phyloP scores from a whole-genome alignment of 148 eudicot species.

The Rhododendron williamsianum region DNA sequence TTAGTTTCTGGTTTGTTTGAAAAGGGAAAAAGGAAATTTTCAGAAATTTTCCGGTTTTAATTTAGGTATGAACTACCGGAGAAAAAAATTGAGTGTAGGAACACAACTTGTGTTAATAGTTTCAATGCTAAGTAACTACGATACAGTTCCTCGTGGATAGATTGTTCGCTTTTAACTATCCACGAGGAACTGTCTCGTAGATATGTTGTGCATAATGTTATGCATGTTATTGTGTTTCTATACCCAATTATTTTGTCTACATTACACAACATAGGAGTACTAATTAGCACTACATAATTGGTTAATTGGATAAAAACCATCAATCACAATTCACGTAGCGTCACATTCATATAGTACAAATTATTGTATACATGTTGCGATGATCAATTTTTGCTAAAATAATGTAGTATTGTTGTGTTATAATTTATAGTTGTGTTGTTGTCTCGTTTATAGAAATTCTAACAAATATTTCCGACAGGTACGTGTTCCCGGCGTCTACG shows the following conservation, averaged over 20 bases:
- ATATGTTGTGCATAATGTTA: neutral
- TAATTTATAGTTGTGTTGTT: neutral
- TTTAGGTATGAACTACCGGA: neutral
- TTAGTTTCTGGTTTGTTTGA: neutral
- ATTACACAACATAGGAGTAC: neutral
- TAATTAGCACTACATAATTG: neutral
- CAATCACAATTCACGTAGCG: no score
- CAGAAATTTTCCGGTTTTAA: neutral
- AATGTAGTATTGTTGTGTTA: no score
- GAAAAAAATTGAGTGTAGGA: no score
- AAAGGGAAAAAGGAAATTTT: neutral
- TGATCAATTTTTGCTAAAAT: neutral
- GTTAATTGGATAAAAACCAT: no score
- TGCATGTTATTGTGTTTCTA: neutral
- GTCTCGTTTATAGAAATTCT: neutral
- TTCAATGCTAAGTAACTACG: no score
- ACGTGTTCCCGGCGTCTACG: slow-evolving; percentile 76
- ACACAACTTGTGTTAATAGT: no score
- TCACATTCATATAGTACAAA: no score
- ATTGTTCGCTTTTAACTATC: neutral
- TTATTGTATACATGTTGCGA: neutral
- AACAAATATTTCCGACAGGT: neutral
- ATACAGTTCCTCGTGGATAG: no score
- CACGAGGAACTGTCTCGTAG: neutral
- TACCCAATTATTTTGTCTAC: neutral